phyloP scores from a whole-genome alignment of 495 filamentous ascomycete genomes.

The Hypoxylon trugodes region DNA sequence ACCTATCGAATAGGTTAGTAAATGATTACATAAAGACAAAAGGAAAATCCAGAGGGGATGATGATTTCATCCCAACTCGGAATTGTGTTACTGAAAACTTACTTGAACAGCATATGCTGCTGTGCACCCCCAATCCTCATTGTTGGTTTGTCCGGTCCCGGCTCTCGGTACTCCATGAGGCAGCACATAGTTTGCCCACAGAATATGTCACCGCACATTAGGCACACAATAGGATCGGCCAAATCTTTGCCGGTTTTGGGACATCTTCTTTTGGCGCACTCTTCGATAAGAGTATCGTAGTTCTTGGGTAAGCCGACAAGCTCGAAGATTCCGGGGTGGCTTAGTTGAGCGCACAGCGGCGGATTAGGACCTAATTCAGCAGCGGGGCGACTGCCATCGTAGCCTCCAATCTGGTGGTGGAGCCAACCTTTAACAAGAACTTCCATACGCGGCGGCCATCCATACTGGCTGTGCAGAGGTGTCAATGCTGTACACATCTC shows the following conservation, averaged over 20 bases:
- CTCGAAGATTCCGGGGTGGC: slow-evolving; percentile 92
- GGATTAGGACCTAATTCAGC: slow-evolving; percentile 23
- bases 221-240: slow-evolving; percentile 86
- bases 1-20: slow-evolving; percentile 61
- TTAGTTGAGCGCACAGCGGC: slow-evolving; percentile 57
- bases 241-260: slow-evolving; percentile 90
- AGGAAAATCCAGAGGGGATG: not conserved
- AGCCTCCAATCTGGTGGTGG: slow-evolving; percentile 62
- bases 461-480: slow-evolving; percentile 49
- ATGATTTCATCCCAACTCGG: not conserved
- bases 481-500: slow-evolving; percentile 70
- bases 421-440: slow-evolving; percentile 81
- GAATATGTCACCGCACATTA: slow-evolving; percentile 96
- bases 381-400: not conserved
- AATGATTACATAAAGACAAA: not conserved
- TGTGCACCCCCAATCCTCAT: slow-evolving; percentile 80
- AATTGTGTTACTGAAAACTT: slow-evolving; percentile 58
- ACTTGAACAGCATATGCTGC: slow-evolving; percentile 84
- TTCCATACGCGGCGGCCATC: slow-evolving; percentile 49
- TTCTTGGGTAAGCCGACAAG: slow-evolving; percentile 90
- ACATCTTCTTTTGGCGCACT: slow-evolving; percentile 84
- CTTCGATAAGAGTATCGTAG: slow-evolving; percentile 91
- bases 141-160: slow-evolving; percentile 41
- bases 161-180: slow-evolving; percentile 64
- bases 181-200: slow-evolving; percentile 96